Conservation (phyloP, 345 rosid species). For the Garcia nutans region DNA sequence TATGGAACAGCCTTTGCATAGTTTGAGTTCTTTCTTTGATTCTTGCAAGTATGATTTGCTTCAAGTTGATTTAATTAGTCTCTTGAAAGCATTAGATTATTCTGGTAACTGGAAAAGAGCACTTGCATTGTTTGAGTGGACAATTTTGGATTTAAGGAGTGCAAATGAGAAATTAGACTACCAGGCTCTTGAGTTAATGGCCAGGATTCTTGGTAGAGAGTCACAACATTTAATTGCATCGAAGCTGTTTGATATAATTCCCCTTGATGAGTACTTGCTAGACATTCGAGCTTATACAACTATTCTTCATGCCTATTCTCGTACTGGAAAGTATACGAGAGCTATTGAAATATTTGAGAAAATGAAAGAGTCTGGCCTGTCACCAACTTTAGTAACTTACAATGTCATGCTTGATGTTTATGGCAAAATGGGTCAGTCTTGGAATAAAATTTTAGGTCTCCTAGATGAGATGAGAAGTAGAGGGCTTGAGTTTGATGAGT, state of each 20-base stretch:
- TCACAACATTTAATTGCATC: constrained; percentile 66
- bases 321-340: constrained; percentile 51
- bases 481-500: constrained; percentile 69
- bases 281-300: constrained; percentile 84
- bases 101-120: constrained; percentile 72
- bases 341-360: constrained; percentile 65
- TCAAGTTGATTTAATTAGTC: constrained; percentile 55
- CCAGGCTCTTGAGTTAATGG: constrained; percentile 57
- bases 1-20: constrained; percentile 47
- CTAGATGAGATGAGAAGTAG: constrained; percentile 66
- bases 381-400: constrained; percentile 81
- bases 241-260: constrained; percentile 66
- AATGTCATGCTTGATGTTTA: constrained; percentile 88
- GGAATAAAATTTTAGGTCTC: constrained; percentile 56
- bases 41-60: constrained; percentile 49
- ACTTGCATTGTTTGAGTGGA: constrained; percentile 71
- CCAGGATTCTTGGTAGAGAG: constrained; percentile 74
- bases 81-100: constrained; percentile 62
- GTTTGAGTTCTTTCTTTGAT: constrained; percentile 52
- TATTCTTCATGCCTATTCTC: constrained; percentile 62
- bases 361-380: constrained; percentile 63
- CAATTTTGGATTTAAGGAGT: constrained; percentile 31
- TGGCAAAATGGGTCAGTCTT: constrained; percentile 87
- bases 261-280: constrained; percentile 48
- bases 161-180: constrained; percentile 43